These are phyloP conservation scores for Paracorniculantispora psalliotae DNA, from an alignment of 2,329 filamentous ascomycete genomes.

Conservation along the genomic window DNA sequence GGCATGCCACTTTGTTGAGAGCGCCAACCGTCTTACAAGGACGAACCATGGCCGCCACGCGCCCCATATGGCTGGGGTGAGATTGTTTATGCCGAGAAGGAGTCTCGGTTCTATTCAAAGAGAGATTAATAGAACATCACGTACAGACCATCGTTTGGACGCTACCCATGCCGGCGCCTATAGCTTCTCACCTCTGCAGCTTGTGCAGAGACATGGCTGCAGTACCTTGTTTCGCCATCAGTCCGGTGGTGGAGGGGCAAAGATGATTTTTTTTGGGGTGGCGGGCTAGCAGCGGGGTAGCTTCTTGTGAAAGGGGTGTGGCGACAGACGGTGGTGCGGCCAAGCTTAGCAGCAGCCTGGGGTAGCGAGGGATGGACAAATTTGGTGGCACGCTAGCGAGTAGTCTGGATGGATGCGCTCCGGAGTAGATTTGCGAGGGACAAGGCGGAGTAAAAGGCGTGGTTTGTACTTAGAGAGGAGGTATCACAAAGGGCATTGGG, in stretches of 20 bases:
- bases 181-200: neutral
- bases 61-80: neutral
- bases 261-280: neutral
- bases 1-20: neutral
- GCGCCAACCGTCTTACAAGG: neutral
- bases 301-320: neutral
- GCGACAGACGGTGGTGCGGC: too few relatives aligned
- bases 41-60: neutral
- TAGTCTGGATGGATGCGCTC: too few relatives aligned
- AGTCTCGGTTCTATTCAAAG: neutral
- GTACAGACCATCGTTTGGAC: neutral
- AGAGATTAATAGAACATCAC: neutral
- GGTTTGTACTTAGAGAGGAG: too few relatives aligned
- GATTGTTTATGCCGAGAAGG: neutral
- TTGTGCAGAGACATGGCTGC: neutral
- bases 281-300: neutral
- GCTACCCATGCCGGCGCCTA: neutral
- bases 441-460: too few relatives aligned
- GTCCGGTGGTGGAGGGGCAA: neutral
- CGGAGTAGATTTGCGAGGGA: too few relatives aligned
- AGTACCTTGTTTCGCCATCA: neutral
- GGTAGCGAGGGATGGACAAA: too few relatives aligned
- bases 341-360: too few relatives aligned
- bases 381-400: too few relatives aligned
- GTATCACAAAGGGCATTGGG: too few relatives aligned